Percentiles rank a stretch among this genome's conserved stretches.
Evolutionary conservation across 495 filamentous ascomycete genomes (phyloP).

Genomic region (Terfezia claveryi): DNA sequence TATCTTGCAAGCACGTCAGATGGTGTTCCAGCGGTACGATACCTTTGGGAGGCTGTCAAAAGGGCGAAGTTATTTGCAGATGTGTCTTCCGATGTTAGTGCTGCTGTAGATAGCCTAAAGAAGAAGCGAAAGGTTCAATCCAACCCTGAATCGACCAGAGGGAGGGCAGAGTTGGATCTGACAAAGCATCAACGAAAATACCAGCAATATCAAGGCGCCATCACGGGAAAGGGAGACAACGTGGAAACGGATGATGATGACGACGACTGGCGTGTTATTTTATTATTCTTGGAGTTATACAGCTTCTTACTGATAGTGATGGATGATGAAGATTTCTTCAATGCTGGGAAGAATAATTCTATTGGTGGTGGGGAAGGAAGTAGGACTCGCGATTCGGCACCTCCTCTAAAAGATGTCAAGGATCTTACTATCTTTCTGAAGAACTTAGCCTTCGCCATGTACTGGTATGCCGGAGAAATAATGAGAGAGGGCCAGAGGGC

Average conservation of each 20-base stretch:
- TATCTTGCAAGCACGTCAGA: constrained; percentile 55
- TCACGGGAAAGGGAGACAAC: constrained; percentile 2
- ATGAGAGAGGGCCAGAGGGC: constrained; percentile 27
- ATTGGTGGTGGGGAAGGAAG: constrained; percentile 6
- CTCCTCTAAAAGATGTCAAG: constrained; percentile 48
- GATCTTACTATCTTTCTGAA: constrained; percentile 69
- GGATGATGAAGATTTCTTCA: constrained; percentile 75
- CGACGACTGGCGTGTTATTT: constrained; percentile 64
- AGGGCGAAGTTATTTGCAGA: constrained; percentile 41
- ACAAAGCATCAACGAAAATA: constrained; percentile 5
- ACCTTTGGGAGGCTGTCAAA: constrained; percentile 64
- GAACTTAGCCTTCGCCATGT: constrained; percentile 73
- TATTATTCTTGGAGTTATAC: constrained; percentile 86
- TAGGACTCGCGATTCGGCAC: constrained; percentile 13
- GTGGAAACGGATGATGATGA: constrained; percentile 7
- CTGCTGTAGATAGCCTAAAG: constrained; percentile 36
- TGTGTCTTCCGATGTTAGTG: constrained; percentile 34
- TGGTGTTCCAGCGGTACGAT: constrained; percentile 53
- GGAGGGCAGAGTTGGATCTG: constrained; percentile 11
- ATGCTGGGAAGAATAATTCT: neutral
- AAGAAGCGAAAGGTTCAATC: constrained; percentile 11
- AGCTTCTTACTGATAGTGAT: constrained; percentile 76
- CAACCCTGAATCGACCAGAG: constrained; percentile 8
- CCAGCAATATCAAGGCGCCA: constrained; percentile 9
- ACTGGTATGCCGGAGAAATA: constrained; percentile 58